Conservation (phyloP, 1,139 yeast genomes). For the Candida gigantensis region DNA sequence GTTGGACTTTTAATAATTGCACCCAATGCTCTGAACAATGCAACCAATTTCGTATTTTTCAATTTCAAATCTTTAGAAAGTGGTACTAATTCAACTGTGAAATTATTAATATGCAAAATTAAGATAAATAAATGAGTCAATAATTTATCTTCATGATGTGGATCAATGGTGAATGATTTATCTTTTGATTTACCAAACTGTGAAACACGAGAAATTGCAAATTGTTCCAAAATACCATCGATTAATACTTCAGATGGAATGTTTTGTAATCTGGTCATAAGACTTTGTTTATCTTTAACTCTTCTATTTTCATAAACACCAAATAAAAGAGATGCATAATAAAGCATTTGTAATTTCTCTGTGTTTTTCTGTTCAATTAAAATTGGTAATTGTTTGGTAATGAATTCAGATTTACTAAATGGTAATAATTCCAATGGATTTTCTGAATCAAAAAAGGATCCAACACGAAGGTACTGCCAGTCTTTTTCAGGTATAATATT, state of each 20-base stretch:
- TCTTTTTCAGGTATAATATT: constrained; percentile 72
- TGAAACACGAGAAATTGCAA: constrained; percentile 66
- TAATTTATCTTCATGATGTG: constrained; percentile 82
- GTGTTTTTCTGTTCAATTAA: constrained; percentile 47
- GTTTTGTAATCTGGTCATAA: constrained; percentile 58
- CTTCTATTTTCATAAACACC: constrained; percentile 81
- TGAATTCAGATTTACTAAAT: constrained; percentile 54
- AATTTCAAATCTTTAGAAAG: constrained; percentile 82
- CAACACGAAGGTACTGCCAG: constrained; percentile 63
- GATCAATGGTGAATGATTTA: constrained; percentile 75
- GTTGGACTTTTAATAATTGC: constrained; percentile 75
- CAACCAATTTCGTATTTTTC: constrained; percentile 72
- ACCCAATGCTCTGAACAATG: constrained; percentile 78
- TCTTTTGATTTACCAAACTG: constrained; percentile 73
- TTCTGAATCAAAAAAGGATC: constrained; percentile 50
- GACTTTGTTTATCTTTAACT: constrained; percentile 55
- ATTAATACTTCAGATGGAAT: constrained; percentile 71
- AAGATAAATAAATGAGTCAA: constrained; percentile 76
- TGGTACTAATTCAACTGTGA: constrained; percentile 74
- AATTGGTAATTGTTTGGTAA: constrained; percentile 50
- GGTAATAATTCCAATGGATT: constrained; percentile 65
- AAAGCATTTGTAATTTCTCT: constrained; percentile 66
- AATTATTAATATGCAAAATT: constrained; percentile 74
- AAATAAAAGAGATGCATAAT: constrained; percentile 74
- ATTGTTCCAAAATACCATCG: constrained; percentile 72